Base-by-base conservation (phyloP, 2,329 filamentous ascomycete genomes). In the Calonectria crousiana region DNA sequence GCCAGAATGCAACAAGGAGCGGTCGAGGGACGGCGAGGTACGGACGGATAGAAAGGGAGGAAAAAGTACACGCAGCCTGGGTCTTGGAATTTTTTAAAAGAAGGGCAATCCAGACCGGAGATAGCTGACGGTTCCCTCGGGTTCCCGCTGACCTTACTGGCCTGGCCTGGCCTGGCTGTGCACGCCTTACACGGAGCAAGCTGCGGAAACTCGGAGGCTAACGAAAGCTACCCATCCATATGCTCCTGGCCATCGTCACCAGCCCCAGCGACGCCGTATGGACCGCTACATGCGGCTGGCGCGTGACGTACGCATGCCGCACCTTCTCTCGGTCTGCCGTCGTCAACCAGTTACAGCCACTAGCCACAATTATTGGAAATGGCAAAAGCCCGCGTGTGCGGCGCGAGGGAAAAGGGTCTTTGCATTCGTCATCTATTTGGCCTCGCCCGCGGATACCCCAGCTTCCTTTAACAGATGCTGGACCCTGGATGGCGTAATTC, bases 271-370 rank as follows among this genome's bases (percentile, higher is more conserved):
- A 36, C 20, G 26, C 20, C 66, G 23, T 44, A 44, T 36, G 20
- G 23, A 26, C 49, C 51, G 41, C 52, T 66, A 52, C 53, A 62
- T 72, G 64, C 53, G 64, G 62, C 36, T 28, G 44, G 65, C 65
- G 64, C 70, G 70, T 72, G 70, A 72, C 70, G 70, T 72, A 72
- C 65, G 44, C 65, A 67, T 64, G 52, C 41, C 56, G 62, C 70
- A 64, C 53, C 62, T 11, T 47, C 52, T 58, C 11, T 20, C 49
- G 30, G 14, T 30, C 26, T 62, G 30, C 67, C 38, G 56, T 49
- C 60, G 44, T 51, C 60, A 65, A 28, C 51, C 41, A 65, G 38
- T 23, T 36, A 56, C 38, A 65, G 51, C 60, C 56, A 60, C 36
- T n/a, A 60, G 41, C 53, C 60, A 65, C 60, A 58, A 58, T 56